Conservation (phyloP, 2,329 filamentous ascomycete species). For the Pseudogymnoascus sp. region DNA sequence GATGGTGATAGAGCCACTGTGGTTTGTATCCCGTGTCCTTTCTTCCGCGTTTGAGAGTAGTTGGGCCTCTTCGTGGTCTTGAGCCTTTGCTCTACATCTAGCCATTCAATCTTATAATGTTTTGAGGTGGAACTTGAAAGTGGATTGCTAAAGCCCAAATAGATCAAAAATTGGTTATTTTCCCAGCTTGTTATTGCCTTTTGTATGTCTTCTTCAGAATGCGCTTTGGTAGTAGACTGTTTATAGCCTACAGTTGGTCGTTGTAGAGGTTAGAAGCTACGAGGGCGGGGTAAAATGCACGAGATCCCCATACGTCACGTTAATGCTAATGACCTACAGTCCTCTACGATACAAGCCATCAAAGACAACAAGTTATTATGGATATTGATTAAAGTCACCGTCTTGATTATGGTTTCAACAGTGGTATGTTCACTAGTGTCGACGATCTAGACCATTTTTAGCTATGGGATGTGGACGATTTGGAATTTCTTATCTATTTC, state of each 20-base stretch:
- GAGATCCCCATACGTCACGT: background rate
- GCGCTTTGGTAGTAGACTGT: background rate
- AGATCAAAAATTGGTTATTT: background rate
- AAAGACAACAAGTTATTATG: no score
- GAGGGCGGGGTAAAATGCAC: background rate
- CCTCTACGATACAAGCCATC: no score
- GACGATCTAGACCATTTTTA: no score
- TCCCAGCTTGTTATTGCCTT: background rate
- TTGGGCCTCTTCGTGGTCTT: background rate
- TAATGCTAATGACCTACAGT: no score
- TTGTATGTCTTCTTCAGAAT: background rate
- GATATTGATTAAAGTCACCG: no score
- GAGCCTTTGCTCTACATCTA: background rate
- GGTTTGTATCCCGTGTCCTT: background rate
- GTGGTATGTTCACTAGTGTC: no score
- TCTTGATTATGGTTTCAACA: no score
- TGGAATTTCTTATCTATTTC: no score
- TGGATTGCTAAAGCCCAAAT: no score
- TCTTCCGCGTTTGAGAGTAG: background rate
- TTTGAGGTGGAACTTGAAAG: no score
- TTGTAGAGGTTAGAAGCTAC: background rate
- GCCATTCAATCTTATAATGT: background rate
- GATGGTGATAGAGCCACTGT: no score
- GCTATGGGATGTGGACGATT: no score
- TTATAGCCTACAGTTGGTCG: background rate